These are phyloP conservation scores for Erodium moschatum DNA, from an alignment of 441 rosid species.

Conservation along the genomic window DNA sequence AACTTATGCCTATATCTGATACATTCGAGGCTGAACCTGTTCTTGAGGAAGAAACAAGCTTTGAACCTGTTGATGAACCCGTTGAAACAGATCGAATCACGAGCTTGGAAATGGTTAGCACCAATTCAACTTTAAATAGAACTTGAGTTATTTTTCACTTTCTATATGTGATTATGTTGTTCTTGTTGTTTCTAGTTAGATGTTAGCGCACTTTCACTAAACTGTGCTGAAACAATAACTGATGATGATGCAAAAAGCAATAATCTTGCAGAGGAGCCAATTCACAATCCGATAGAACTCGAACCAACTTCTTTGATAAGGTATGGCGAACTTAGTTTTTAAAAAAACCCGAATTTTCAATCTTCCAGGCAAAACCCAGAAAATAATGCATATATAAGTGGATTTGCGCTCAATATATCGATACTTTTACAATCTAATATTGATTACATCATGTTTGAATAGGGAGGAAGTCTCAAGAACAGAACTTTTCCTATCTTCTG, in stretches of 20 bases:
- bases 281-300: conserved; percentile 20
- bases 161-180: background rate
- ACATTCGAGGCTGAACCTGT: conserved; percentile 21
- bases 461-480: conserved; percentile 39
- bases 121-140: conserved; percentile 11
- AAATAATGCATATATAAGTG: background rate
- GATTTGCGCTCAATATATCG: background rate
- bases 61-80: conserved; percentile 10
- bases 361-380: background rate
- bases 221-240: conserved; percentile 23
- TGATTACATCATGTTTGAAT: conserved; percentile 22
- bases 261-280: conserved; percentile 22
- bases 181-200: conserved; percentile 25
- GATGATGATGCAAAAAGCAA: conserved; percentile 23
- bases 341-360: conserved; percentile 2
- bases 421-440: background rate
- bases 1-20: conserved; percentile 21
- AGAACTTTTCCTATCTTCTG: conserved; percentile 44
- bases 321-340: conserved; percentile 21
- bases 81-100: conserved; percentile 13
- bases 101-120: conserved; percentile 34
- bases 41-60: conserved; percentile 6
- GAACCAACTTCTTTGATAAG: conserved; percentile 25
- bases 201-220: conserved; percentile 23
- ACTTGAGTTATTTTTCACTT: background rate